These are phyloP conservation scores for Yarrowia porcina DNA, from an alignment of 805 yeast species.

Conservation along the genomic window DNA sequence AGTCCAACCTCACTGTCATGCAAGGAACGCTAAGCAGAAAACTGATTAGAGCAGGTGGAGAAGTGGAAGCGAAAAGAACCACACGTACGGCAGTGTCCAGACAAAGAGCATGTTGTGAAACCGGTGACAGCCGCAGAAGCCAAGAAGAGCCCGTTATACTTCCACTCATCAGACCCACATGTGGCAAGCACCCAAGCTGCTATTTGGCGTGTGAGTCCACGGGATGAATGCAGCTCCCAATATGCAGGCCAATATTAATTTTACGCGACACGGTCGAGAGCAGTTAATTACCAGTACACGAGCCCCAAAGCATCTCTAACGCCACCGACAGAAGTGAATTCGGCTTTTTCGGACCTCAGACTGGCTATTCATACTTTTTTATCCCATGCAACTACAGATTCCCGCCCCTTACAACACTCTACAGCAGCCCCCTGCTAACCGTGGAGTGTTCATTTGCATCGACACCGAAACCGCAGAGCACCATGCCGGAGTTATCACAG, in stretches of 20 bases:
- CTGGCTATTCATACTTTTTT: not conserved
- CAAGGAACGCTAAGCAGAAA: not conserved
- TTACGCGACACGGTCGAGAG: not conserved
- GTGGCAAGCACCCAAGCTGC: not conserved
- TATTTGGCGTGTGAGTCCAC: not conserved
- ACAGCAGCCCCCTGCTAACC: not conserved
- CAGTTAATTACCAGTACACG: not conserved
- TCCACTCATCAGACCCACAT: not conserved
- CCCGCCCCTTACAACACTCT: not conserved
- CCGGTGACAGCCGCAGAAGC: not conserved
- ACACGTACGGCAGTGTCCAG: not conserved
- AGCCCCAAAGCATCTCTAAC: not conserved
- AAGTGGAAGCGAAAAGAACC: not conserved
- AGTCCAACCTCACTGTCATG: not conserved
- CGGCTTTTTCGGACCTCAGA: not conserved
- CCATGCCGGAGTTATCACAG: constrained; percentile 23
- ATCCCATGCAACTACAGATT: not conserved
- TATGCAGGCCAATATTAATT: constrained; percentile 1
- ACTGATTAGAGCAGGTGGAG: not conserved
- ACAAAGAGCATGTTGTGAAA: not conserved
- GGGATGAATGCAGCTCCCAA: not conserved
- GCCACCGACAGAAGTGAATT: not conserved
- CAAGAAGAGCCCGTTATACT: not conserved
- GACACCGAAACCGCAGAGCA: constrained; percentile 26
- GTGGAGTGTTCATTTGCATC: constrained; percentile 23